Conservation (phyloP, 2,329 filamentous ascomycete species). For the Scleromitrula shiraiana region DNA sequence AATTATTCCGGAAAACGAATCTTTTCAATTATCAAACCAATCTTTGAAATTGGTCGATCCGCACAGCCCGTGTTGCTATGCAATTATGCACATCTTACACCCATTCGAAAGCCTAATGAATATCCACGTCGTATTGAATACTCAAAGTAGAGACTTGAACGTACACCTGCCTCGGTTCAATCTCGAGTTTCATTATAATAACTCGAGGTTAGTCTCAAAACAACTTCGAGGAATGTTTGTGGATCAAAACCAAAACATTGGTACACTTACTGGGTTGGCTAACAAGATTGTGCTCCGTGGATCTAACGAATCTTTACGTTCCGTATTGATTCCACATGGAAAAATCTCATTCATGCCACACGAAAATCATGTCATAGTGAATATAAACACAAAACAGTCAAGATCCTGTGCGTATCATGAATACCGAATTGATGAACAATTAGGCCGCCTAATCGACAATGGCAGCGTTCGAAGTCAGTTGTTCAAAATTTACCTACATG, state of each 20-base stretch:
- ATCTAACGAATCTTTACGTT: conserved; percentile 33
- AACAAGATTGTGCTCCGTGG: conserved; percentile 41
- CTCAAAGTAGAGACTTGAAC: conserved; percentile 21
- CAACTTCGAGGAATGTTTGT: conserved; percentile 44
- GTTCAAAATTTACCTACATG: conserved; percentile 44
- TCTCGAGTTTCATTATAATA: conserved; percentile 36
- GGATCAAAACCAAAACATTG: conserved; percentile 38
- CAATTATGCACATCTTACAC: too few relatives aligned
- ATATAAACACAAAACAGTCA: conserved; percentile 22
- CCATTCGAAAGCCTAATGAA: conserved; percentile 31
- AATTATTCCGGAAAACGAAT: conserved; percentile 6
- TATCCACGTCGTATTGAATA: conserved; percentile 31
- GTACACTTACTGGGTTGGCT: conserved; percentile 40
- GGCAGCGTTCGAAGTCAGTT: conserved; percentile 45
- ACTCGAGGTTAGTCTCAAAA: conserved; percentile 33
- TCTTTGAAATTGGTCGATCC: conserved; percentile 29
- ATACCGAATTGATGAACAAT: conserved; percentile 41
- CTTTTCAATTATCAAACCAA: conserved; percentile 16
- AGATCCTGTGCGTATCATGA: conserved; percentile 29
- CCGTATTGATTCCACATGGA: conserved; percentile 18
- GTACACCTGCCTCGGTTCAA: conserved; percentile 40
- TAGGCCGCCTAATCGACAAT: conserved; percentile 44
- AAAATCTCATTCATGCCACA: conserved; percentile 10
- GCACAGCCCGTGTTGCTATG: conserved; percentile 26
- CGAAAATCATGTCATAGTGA: conserved; percentile 31